A percentile compares a stretch with the other conserved stretches of the same genome.
Conservation (phyloP, 306 rosid species). For the Trifolium dubium region DNA sequence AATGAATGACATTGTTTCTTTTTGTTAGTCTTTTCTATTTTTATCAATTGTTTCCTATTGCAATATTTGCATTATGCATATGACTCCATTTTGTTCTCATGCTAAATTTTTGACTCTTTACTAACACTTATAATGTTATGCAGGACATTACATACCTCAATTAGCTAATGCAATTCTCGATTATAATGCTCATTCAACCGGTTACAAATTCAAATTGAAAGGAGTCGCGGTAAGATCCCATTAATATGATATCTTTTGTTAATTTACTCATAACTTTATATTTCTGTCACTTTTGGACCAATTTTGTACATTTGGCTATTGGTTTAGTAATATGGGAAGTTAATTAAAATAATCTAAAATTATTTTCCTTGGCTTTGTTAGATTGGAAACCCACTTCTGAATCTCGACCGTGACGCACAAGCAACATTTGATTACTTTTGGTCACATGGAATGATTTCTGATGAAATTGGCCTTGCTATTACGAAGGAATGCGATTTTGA, state of each 20-base stretch:
- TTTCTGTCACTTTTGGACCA: background rate
- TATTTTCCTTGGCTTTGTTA: slow-evolving; percentile 14
- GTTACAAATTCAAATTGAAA: slow-evolving; percentile 79
- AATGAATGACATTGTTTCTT: background rate
- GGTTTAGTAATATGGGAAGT: background rate
- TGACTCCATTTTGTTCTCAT: background rate
- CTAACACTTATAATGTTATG: background rate
- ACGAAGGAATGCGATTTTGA: slow-evolving; percentile 74
- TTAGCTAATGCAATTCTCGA: slow-evolving; percentile 69
- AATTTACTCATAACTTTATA: background rate
- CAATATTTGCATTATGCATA: too few species aligned
- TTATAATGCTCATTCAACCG: slow-evolving; percentile 64
- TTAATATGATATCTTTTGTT: slow-evolving; percentile 24
- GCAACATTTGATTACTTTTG: slow-evolving; percentile 80
- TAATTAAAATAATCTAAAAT: background rate
- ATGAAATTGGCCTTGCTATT: slow-evolving; percentile 77
- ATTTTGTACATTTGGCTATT: background rate
- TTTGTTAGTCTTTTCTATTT: background rate
- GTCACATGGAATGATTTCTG: slow-evolving; percentile 98
- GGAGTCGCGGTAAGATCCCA: slow-evolving; percentile 78
- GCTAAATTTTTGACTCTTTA: background rate
- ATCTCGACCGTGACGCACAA: slow-evolving; percentile 65
- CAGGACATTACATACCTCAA: slow-evolving; percentile 94
- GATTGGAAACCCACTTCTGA: slow-evolving; percentile 93
- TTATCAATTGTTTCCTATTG: background rate